Conservation (phyloP, 768 basidiomycete genomes). For the Tricholoma sp. region DNA sequence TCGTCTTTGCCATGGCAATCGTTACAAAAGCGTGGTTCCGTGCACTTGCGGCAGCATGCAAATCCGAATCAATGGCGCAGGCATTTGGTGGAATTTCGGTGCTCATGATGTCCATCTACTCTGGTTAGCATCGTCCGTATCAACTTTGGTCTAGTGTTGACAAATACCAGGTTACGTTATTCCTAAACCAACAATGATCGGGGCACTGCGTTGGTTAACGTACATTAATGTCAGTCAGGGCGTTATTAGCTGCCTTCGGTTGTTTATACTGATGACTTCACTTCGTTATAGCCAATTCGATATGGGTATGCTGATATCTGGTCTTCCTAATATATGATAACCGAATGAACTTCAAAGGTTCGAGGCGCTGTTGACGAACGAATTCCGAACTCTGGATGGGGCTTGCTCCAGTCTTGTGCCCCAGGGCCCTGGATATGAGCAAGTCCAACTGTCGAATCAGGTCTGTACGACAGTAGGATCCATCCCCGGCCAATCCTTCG, state of each 20-base stretch:
- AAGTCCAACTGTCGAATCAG: slow-evolving; percentile 55
- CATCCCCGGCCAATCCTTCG: slow-evolving; percentile 48
- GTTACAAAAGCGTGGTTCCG: slow-evolving; percentile 78
- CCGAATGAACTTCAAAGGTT: slow-evolving; percentile 47
- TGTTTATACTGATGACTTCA: slow-evolving; percentile 1
- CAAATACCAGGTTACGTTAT: slow-evolving; percentile 46
- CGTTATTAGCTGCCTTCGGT: not conserved
- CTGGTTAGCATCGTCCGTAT: slow-evolving; percentile 31
- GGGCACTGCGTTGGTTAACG: slow-evolving; percentile 63
- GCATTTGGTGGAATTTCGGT: slow-evolving; percentile 40
- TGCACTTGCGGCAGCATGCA: slow-evolving; percentile 54
- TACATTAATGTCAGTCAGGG: slow-evolving; percentile 48
- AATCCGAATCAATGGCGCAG: slow-evolving; percentile 55
- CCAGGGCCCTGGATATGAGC: slow-evolving; percentile 57
- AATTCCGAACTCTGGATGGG: slow-evolving; percentile 69
- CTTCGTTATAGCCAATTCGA: slow-evolving; percentile 34
- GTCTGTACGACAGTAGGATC: slow-evolving; percentile 74
- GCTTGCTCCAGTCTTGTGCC: slow-evolving; percentile 56
- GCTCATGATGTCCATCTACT: slow-evolving; percentile 50
- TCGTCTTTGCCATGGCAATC: slow-evolving; percentile 50
- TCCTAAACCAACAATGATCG: slow-evolving; percentile 60
- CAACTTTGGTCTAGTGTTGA: not conserved
- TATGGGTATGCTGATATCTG: slow-evolving; percentile 33
- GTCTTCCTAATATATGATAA: slow-evolving; percentile 28
- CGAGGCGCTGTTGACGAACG: slow-evolving; percentile 72